A percentile compares a stretch with the other conserved stretches of the same genome.
Evolutionary conservation across 805 yeast genomes (phyloP).

Genomic region (Barnettozyma pratensis): DNA sequence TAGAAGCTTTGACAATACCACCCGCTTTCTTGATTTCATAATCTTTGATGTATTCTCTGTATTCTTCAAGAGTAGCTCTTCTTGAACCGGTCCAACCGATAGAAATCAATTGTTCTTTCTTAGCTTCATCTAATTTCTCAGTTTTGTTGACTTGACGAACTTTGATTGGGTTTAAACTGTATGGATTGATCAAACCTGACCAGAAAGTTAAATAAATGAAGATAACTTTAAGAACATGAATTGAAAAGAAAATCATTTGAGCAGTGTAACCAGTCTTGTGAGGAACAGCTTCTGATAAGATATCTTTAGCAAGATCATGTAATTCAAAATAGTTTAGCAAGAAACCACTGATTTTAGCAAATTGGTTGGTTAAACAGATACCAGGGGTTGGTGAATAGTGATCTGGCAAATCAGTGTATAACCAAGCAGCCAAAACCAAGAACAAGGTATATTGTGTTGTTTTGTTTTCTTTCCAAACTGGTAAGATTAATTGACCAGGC

Average conservation of each 20-base stretch:
- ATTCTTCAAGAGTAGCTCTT: conserved; percentile 64
- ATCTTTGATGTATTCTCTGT: conserved; percentile 64
- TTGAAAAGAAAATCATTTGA: conserved; percentile 63
- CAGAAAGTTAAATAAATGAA: conserved; percentile 53
- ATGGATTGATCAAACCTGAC: conserved; percentile 78
- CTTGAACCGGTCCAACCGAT: conserved; percentile 97
- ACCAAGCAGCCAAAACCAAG: conserved; percentile 54
- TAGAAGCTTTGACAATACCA: conserved; percentile 71
- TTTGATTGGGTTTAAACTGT: conserved; percentile 38
- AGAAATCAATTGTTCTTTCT: conserved; percentile 41
- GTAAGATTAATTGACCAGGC: conserved; percentile 88
- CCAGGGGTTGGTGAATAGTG: conserved; percentile 90
- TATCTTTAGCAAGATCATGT: conserved; percentile 37
- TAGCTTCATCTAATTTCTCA: conserved; percentile 29
- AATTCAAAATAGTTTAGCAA: conserved; percentile 34
- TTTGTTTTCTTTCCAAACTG: conserved; percentile 55
- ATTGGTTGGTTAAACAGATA: conserved; percentile 63
- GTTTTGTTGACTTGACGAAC: conserved; percentile 28
- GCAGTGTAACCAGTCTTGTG: conserved; percentile 36
- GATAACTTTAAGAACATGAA: conserved; percentile 62
- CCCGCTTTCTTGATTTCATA: conserved; percentile 61
- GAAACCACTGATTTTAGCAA: conserved; percentile 29
- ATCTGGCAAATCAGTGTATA: conserved; percentile 92
- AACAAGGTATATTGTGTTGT: conserved; percentile 36
- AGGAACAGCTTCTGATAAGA: conserved; percentile 45